Conservation (phyloP, 108 stramenopile genomes). For the Cyclotella sp. region DNA sequence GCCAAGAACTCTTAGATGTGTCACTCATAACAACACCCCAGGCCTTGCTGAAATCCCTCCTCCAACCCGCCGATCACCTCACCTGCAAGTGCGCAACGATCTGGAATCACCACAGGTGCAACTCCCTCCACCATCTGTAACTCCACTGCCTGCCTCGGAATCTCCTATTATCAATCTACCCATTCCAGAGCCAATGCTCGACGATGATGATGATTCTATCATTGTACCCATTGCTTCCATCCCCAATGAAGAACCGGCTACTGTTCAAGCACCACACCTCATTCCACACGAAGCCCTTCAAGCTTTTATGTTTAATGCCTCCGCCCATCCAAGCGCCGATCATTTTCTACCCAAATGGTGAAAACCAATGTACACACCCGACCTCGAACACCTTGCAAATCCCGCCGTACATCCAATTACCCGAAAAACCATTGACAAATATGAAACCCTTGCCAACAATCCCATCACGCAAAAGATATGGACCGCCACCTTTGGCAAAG, state of each 20-base stretch:
- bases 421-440: neutral
- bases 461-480: too few relatives aligned
- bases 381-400: constrained; percentile 1
- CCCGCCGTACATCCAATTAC: neutral
- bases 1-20: neutral
- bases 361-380: neutral
- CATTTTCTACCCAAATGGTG: neutral
- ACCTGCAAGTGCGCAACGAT: too few relatives aligned
- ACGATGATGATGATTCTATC: too few relatives aligned
- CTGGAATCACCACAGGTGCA: too few relatives aligned
- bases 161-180: too few relatives aligned
- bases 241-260: too few relatives aligned
- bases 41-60: neutral
- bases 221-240: too few relatives aligned
- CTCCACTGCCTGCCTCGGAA: too few relatives aligned
- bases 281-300: neutral
- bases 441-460: too few relatives aligned
- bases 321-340: neutral
- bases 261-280: too few relatives aligned
- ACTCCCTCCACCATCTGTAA: too few relatives aligned
- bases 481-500: neutral
- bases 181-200: too few relatives aligned
- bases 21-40: neutral
- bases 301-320: neutral
- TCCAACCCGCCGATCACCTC: neutral